Base-by-base conservation (phyloP, 257 asterid genomes). In the Penstemon barbatus region DNA sequence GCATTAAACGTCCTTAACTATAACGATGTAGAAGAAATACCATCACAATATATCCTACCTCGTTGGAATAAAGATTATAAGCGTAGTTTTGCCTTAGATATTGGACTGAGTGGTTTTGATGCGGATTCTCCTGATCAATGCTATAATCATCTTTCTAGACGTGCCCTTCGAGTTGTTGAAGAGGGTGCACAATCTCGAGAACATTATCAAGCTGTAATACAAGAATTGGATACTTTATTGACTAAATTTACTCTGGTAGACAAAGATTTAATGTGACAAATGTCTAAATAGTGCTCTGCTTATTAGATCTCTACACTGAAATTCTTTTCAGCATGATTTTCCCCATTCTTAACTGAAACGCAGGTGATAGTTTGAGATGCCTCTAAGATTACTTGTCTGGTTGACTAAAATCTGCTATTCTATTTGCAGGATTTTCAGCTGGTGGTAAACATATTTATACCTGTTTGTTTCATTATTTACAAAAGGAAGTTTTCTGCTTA, bases 1-100 rank as follows among this genome's bases (percentile, higher is more conserved):
- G 89, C 88, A 0, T 63, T 84, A 65, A 76, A 77, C 68, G 92
- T 84, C 71, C 84, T 86, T 11, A 82, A 71, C 52, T 82, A 84
- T 45, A 81, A 82, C 55, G 89, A 88, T 4, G 67, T 84, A 3
- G 85, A 80, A 78, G 86, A 80, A 74, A 73, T 84, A 68, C 89
- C 89, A 59, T 68, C 75, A 2, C 83, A 78, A 61, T 82, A 82
- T 74, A 82, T 86, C 64, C 79, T 84, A 19, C 76, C 64, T 0
- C 88, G 82, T 13, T 86, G 92, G 92, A 58, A 57, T 57, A 78
- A 77, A 70, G 81, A 76, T 54, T 84, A 76, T 57, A 86, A 75
- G 75, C 58, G 69, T 13, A 74, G 68, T 58, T 69, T 74, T 70
- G 59, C 46, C 15, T 39, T 66, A 42, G 76, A 66, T 61, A 41